Conservation (phyloP, 495 filamentous ascomycete genomes). For the Oleoguttula mirabilis region DNA sequence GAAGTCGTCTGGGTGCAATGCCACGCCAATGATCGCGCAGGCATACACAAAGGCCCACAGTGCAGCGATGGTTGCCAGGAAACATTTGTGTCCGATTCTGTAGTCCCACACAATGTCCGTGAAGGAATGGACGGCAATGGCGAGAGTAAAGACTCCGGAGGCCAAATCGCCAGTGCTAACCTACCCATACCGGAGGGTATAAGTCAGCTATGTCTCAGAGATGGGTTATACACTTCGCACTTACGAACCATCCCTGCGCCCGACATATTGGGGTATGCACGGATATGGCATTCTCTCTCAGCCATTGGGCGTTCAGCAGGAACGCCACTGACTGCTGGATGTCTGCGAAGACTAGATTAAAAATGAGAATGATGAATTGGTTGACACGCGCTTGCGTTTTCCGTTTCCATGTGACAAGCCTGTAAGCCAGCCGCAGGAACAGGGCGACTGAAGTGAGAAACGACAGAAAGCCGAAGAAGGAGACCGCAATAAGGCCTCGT, state of each 20-base stretch:
- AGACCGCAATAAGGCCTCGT: constrained; percentile 13
- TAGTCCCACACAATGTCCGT: constrained; percentile 24
- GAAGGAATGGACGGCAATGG: constrained; percentile 60
- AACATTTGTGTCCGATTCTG: constrained; percentile 18
- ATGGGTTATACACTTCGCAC: no score
- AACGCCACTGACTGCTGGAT: constrained; percentile 19
- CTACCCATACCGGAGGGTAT: no score
- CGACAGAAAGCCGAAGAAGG: constrained; percentile 15
- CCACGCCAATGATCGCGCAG: constrained; percentile 24
- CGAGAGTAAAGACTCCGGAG: constrained; percentile 29
- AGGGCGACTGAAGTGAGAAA: constrained; percentile 13
- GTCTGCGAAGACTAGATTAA: constrained; percentile 21
- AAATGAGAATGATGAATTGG: constrained; percentile 18
- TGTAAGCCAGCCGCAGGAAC: constrained; percentile 7
- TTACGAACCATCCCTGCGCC: constrained; percentile 19
- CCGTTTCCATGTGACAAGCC: constrained; percentile 4
- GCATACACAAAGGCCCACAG: constrained; percentile 23
- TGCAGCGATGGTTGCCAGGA: constrained; percentile 17
- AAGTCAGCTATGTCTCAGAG: no score
- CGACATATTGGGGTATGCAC: constrained; percentile 6
- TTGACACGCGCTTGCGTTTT: constrained; percentile 14
- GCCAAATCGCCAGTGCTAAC: constrained; percentile 18
- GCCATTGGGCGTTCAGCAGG: constrained; percentile 14
- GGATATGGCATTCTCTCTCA: constrained; percentile 3
- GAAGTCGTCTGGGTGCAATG: constrained; percentile 20